Base-by-base conservation (phyloP, 805 yeast species). In the Saturnispora saitoi region DNA sequence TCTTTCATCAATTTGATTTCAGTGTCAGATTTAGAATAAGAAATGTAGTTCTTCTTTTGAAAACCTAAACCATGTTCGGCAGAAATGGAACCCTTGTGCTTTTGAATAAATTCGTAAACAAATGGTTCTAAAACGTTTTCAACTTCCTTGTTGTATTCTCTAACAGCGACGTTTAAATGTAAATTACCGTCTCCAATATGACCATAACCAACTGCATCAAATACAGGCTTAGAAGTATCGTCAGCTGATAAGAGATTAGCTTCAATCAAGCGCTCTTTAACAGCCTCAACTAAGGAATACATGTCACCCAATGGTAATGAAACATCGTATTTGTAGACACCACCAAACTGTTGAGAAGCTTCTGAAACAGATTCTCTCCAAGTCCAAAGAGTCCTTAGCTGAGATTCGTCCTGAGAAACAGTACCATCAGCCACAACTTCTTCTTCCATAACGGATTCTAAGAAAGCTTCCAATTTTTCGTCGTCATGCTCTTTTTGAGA, bases 31-130 rank as follows among this genome's bases (percentile, higher is more conserved):
- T 90, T 93, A 46, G 95, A 77, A 70, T 91, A 93, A 9, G 83
- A 83, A 56, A 91, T 76, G 64, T 86, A 93, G 61, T 86, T 85
- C 58, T 84, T 88, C 83, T 93, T 93, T 61, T 91, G 97, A 77
- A 93, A 87, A 0, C 99, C 99, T 50, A 93, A 73, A 14, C 99
- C 99, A 65, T 93, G 99, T 67, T 93, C 99, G 26, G 99, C 99
- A 51, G 95, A 84, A 47, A 93, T 83, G 1, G 98, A 90, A 20
- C 99, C 99, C 31, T 81, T 70, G 53, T 78, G 72, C 26, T 66
- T 58, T 67, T 76, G 60, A 48, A 93, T 85, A 84, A 90, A 90
- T 70, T 93, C 95, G 63, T 89, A 93, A 29, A 93, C 93, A 68
- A 85, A 93, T 42, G 99, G 99, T 67, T 93, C 99, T 53, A 93